phyloP scores from a whole-genome alignment of 352 stramenopile genomes.

The Phytophthora melonis region DNA sequence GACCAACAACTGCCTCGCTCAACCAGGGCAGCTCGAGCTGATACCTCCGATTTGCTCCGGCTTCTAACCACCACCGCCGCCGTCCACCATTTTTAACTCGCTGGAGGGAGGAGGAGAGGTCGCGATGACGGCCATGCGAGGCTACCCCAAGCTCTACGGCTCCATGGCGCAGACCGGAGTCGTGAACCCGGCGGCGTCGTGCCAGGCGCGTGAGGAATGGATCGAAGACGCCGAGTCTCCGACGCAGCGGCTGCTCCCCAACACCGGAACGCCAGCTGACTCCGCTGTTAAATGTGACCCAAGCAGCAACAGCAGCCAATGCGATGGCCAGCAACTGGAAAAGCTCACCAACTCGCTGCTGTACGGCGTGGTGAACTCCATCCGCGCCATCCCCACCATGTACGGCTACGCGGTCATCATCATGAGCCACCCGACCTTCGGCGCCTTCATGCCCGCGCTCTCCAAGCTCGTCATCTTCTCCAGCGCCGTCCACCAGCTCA shows the following conservation, averaged over 20 bases:
- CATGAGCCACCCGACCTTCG: slow-evolving; percentile 91
- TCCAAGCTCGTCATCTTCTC: slow-evolving; percentile 97
- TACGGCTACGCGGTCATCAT: slow-evolving; percentile 96
- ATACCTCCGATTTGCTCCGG: neutral
- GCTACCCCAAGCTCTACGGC: slow-evolving; percentile 2
- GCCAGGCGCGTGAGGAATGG: neutral
- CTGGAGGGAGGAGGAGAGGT: neutral
- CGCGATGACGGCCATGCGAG: neutral
- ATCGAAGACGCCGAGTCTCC: neutral
- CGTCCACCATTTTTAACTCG: neutral
- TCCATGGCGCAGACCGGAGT: neutral
- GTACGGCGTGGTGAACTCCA: slow-evolving; percentile 92
- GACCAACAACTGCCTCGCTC: slow-evolving; percentile 5
- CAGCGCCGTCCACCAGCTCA: slow-evolving; percentile 94
- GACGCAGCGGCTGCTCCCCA: neutral
- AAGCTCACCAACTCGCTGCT: slow-evolving; percentile 48
- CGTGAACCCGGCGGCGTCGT: neutral
- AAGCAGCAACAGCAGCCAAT: neutral
- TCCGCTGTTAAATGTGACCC: neutral
- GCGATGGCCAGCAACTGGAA: slow-evolving; percentile 12
- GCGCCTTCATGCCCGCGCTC: slow-evolving; percentile 83
- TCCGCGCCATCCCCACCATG: slow-evolving; percentile 93
- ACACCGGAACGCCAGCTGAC: neutral
- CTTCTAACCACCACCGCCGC: too few species aligned
- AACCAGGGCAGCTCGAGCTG: neutral